These are phyloP conservation scores for Gossypium australe DNA, from an alignment of 345 rosid genomes.

Conservation along the genomic window DNA sequence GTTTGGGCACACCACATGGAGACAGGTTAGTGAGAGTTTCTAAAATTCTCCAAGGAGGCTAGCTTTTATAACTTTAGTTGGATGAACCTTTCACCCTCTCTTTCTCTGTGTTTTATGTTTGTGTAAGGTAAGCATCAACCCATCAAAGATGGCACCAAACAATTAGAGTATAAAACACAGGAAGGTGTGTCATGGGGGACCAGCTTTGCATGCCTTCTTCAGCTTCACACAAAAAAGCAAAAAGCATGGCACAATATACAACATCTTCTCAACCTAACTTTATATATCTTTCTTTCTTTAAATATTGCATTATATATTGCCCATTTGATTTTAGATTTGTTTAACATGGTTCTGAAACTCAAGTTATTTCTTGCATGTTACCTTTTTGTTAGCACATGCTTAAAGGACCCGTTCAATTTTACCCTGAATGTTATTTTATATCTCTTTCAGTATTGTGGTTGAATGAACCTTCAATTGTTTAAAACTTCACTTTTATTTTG, in stretches of 20 bases:
- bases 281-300: neutral
- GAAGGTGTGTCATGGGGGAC: conserved; percentile 5
- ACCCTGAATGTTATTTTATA: too few relatives aligned
- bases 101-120: conserved; percentile 7
- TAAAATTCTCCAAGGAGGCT: neutral
- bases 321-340: too few relatives aligned
- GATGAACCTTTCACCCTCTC: conserved; percentile 11
- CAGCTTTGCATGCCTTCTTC: conserved; percentile 10
- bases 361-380: too few relatives aligned
- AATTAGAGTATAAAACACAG: conserved; percentile 5
- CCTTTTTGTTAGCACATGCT: too few relatives aligned
- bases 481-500: neutral
- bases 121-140: conserved; percentile 16
- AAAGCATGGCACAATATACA: neutral
- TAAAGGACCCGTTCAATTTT: too few relatives aligned
- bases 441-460: neutral
- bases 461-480: neutral
- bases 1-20: neutral
- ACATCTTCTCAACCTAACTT: neutral
- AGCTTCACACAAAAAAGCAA: conserved; percentile 12
- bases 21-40: conserved; percentile 14
- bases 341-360: too few relatives aligned
- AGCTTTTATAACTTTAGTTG: conserved; percentile 16
- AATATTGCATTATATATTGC: too few relatives aligned
- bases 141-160: neutral